Evolutionary conservation across 2,329 filamentous ascomycete species (phyloP).

Genomic region (Albifimbria verrucaria): DNA sequence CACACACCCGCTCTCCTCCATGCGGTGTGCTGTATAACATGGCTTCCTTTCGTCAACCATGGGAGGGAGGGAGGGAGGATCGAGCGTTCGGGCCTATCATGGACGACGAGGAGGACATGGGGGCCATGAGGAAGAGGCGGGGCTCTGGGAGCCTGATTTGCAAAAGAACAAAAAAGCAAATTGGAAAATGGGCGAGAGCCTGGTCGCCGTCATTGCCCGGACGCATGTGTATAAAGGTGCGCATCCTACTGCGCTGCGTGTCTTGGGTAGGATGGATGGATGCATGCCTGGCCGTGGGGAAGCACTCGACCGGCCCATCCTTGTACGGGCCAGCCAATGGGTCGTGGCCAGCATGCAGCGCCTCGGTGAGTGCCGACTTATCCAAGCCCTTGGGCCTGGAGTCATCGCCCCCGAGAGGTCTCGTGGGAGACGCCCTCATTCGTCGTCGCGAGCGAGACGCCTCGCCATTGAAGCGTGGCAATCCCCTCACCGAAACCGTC

Average conservation of each 20-base stretch:
- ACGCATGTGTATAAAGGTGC: neutral
- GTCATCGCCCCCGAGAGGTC: neutral
- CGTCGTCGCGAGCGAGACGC: no score
- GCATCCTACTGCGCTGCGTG: no score
- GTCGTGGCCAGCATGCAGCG: neutral
- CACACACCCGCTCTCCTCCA: no score
- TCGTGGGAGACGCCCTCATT: neutral
- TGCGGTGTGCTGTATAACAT: no score
- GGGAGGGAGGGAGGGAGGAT: no score
- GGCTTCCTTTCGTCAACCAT: no score
- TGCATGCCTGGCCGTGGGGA: neutral
- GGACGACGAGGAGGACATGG: neutral
- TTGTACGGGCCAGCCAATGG: neutral
- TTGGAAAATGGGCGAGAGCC: no score
- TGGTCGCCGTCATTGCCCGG: neutral
- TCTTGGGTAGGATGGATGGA: no score
- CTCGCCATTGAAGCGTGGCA: no score
- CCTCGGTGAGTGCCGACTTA: neutral
- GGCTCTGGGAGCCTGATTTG: conserved; percentile 7
- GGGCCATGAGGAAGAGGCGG: conserved; percentile 7
- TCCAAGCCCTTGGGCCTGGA: neutral
- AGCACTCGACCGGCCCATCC: neutral
- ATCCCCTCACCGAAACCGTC: no score
- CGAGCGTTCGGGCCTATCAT: no score
- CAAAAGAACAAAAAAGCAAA: no score